Evolutionary conservation across 495 filamentous ascomycete species (phyloP), one percentile per base, ranked within the genome.

Genomic region (Penicillium roqueforti): DNA sequence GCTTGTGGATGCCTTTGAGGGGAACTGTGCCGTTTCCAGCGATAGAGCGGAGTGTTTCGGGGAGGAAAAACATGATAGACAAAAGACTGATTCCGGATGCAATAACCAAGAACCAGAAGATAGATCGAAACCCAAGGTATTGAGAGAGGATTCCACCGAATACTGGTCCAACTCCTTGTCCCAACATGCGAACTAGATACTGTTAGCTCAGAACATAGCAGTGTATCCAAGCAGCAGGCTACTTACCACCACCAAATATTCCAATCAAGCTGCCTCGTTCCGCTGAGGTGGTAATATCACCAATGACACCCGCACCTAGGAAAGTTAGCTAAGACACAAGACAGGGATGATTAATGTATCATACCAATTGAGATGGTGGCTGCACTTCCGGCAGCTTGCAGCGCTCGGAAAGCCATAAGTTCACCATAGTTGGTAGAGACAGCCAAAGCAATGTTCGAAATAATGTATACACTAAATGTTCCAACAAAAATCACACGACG

Each of bases 21-120:
- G 46, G 63, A 8, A 79, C 71, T 8, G 69, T 74, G 18, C 87
- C 87, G 64, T 91, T 87, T 0, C 87, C 88, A 0, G 88, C 88
- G 7, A 91, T 79, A 9, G 81, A 80, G 14, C 88, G 77, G 48
- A 83, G 79, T 10, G 87, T 91, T 65, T 90, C 87, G 3, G 86
- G 87, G 6, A 89, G 76, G 29, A 80, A 72, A 38, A 87, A 55
- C 16, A 80, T 34, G 54, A 83, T 83, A 4, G 79, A 75, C 0
- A 71, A 10, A 1, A 80, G 60, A 54, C 74, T 76, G 16, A 76
- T 65, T 1, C 69, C 78, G 25, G 77, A 72, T 23, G 83, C 56
- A 37, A 87, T 85, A 42, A 78, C 75, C 19, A 88, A 72, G 54
- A 89, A 87, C 86, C 85, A 89, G 66, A 91, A 91, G 49, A 87